These are phyloP conservation scores for Candolleomyces aberdarensis DNA, from an alignment of 768 basidiomycete genomes.

Conservation along the genomic window DNA sequence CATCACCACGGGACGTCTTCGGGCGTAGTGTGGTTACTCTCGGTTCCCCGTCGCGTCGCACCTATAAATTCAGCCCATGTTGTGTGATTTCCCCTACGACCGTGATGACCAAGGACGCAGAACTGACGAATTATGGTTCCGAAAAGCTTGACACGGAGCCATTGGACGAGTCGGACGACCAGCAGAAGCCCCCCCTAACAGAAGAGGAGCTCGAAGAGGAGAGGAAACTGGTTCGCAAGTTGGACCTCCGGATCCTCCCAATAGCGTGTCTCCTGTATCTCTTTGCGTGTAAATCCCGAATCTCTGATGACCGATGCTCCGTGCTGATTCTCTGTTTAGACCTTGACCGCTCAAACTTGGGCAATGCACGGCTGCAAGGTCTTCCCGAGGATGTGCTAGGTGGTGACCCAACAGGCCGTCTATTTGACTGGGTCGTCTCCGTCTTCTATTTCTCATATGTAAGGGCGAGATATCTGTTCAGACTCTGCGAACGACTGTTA, in stretches of 20 bases:
- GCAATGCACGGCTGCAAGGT: constrained; percentile 76
- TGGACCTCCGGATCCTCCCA: constrained; percentile 67
- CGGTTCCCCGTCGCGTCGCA: too few relatives aligned
- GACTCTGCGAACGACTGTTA: not conserved
- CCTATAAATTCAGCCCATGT: too few relatives aligned
- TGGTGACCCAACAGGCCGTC: constrained; percentile 63
- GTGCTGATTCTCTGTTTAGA: constrained; percentile 28
- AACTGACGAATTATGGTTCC: not conserved
- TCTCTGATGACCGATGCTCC: not conserved
- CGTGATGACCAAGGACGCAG: not conserved
- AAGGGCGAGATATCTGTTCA: constrained; percentile 12
- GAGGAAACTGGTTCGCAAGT: constrained; percentile 53
- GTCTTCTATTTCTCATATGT: constrained; percentile 81
- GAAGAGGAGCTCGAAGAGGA: constrained; percentile 34
- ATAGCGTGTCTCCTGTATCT: constrained; percentile 72
- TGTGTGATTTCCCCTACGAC: not conserved
- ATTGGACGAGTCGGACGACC: not conserved
- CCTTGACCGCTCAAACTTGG: constrained; percentile 75
- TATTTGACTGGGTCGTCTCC: constrained; percentile 80
- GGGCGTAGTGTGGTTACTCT: too few relatives aligned
- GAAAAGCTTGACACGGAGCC: not conserved
- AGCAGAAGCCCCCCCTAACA: not conserved
- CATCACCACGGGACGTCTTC: too few relatives aligned
- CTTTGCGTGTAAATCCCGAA: constrained; percentile 59
- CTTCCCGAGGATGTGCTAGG: constrained; percentile 60